Base-by-base conservation (phyloP, 2,329 filamentous ascomycete species). In the Orbilia blumenaviensis region DNA sequence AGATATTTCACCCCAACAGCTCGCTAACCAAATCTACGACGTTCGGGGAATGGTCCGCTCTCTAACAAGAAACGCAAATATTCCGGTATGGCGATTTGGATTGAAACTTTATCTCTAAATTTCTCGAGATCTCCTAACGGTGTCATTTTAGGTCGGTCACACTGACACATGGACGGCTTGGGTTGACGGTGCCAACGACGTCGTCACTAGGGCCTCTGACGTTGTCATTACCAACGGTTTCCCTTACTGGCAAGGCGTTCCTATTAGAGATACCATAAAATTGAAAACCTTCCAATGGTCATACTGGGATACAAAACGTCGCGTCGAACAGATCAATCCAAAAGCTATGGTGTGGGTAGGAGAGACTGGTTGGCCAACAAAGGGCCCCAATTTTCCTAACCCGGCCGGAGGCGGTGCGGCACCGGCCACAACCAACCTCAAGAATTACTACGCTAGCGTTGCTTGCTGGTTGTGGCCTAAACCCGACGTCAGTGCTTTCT, bases 141-240 rank as follows among this genome's bases (percentile, higher is more conserved):
- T 4, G 52, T 83, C 85, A 74, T 85, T 52, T 54, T 41, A 76
- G 66, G 83, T 90, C 77, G 89, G 89, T 27, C 89, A 91, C 82
- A 89, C 91, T 78, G 89, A 91, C 82, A 91, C 89, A 64, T 91
- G 88, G 88, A 89, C 89, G 46, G 86, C 85, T 52, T 90, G 88
- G 88, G 85, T 86, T 54, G 87, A 91, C 82, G 76, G 81, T 68
- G 86, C 85, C 80, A 90, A 90, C 84, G 85, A 85, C 79, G 82
- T 83, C 63, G 88, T 91, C 76, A 86, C 64, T n/a, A 68, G 46
- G 46, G 72, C 72, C 16, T 69, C 58, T 18, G 72, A 76, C 27
- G 48, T 76, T n/a, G 64, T 66, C 21, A 64, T 76, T 34, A 69
- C 66, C 16, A 76, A 76, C 64, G 72, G 72, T 14, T 76, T 76